Evolutionary conservation across 495 filamentous ascomycete species (phyloP).

Genomic region (Pseudotulostoma volvatum): DNA sequence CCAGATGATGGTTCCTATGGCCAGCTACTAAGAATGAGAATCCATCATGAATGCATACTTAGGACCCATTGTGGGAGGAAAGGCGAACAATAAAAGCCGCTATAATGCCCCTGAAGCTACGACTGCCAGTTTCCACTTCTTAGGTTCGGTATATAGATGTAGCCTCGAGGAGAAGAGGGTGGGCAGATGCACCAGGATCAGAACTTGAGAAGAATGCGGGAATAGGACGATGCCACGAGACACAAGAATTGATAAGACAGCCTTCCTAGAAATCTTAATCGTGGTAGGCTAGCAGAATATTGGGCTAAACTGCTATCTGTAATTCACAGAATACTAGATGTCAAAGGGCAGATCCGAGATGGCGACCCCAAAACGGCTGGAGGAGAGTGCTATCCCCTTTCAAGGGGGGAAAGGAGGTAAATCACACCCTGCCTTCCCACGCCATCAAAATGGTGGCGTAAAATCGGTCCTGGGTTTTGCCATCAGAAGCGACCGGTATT

Average conservation of each 20-base stretch:
- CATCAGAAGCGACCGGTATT: background rate
- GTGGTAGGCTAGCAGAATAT: background rate
- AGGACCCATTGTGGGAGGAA: background rate
- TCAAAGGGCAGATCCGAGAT: background rate
- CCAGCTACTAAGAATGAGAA: constrained; percentile 16
- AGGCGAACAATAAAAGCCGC: background rate
- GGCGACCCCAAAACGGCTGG: no score
- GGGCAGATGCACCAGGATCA: background rate
- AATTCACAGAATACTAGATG: background rate
- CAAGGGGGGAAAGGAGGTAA: no score
- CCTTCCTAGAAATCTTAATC: background rate
- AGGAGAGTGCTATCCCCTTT: background rate
- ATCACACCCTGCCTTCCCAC: background rate
- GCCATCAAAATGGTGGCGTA: background rate
- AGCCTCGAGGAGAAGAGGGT: background rate
- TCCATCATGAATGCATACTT: constrained; percentile 18
- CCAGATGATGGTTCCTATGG: background rate
- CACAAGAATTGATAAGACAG: background rate
- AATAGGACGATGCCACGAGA: background rate
- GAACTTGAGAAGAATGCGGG: background rate
- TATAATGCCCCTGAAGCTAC: background rate
- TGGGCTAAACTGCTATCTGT: background rate
- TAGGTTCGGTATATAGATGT: background rate
- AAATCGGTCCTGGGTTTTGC: background rate
- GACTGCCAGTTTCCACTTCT: background rate